Base-by-base conservation (phyloP, 257 asterid genomes). In the Jasminum sambac region DNA sequence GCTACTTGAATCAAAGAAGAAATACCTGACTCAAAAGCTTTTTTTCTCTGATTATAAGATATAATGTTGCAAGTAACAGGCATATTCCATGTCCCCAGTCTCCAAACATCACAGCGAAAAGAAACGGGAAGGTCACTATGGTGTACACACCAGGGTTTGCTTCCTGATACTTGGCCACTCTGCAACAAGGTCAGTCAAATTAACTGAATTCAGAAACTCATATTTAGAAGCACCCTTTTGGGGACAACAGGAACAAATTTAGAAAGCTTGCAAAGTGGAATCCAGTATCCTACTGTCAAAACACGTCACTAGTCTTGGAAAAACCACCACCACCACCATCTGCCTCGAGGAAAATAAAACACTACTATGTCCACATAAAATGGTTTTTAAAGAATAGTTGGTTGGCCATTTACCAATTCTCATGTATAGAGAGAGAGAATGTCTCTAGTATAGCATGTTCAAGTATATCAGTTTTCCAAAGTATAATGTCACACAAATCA, bases 41-140 rank as follows among this genome's bases (percentile, higher is more conserved):
- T 72, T 87, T 87, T 34, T 95, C 99, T 68, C 88, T 82, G 77
- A 88, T 14, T 37, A 91, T 70, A 64, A 95, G 80, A 81, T 75
- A 95, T 67, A 78, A 74, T 12, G 98, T 85, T 42, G 87, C 91
- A 78, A 88, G 89, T 74, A 95, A 83, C 80, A 95, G 86, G 89
- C 99, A 95, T 79, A 95, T 87, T 55, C 99, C 99, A 85, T 95
- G 99, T 62, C 99, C 98, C 97, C 99, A 95, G 85, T 95, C 99
- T 68, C 99, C 99, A 79, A 95, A 95, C 99, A 95, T 95, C 78
- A 95, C 96, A 0, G 98, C 99, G 40, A 95, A 95, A 77, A 95
- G 98, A 87, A 95, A 95, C 1, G 99, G 99, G 78, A 95, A 95
- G 17, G 99, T 95, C 75, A 90, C 96, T 63, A 95, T 95, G 64